Evolutionary conservation across 1,139 yeast species (phyloP), one percentile per base, ranked within the genome.

Genomic region (Hyphopichia buzzinii): DNA sequence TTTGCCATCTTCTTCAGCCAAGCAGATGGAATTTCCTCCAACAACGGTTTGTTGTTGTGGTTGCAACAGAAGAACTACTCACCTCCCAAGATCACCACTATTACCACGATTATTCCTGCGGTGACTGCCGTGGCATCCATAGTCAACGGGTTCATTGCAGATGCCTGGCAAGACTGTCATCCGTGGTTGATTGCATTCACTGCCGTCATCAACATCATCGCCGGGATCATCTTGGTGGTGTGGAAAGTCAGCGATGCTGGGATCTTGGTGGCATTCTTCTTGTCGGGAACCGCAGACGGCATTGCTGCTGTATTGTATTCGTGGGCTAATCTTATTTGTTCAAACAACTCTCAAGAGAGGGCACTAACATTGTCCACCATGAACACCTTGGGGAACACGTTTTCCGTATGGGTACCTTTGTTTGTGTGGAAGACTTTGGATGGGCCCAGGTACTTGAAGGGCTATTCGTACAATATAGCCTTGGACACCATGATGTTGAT

Each of bases 191-290:
- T 46, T 17, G 47, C 40, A 3, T 34, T 41, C 8, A 46, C 48
- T 7, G 40, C 49, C 26, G 41, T 59, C 1, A 55, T 74, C 42
- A 75, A 74, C 47, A 50, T 72, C 27, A 57, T 60, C 4, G 72
- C 76, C 3, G 63, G 69, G 38, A 55, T 67, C 13, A 60, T 74
- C 36, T 51, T 74, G 36, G 72, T 74, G 3, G 65, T 64, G 3
- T 74, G 79, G 79, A 42, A 63, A 34, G 72, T 72, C 10, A 55
- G 66, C 10, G 64, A 64, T 35, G 61, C 67, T 4, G 72, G 67
- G 8, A 67, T 67, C 38, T 67, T 76, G 68, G 69, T 69, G 46
- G 78, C 75, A 1, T 74, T 66, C 48, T 58, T 69, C 55, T 50
- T 69, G 11, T 64, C 62, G 29, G 71, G 68, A 42, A 57, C 65